Evolutionary conservation across 805 yeast genomes (phyloP), one percentile per base, ranked within the genome.

Genomic region (Kregervanrija pseudodelftensis): DNA sequence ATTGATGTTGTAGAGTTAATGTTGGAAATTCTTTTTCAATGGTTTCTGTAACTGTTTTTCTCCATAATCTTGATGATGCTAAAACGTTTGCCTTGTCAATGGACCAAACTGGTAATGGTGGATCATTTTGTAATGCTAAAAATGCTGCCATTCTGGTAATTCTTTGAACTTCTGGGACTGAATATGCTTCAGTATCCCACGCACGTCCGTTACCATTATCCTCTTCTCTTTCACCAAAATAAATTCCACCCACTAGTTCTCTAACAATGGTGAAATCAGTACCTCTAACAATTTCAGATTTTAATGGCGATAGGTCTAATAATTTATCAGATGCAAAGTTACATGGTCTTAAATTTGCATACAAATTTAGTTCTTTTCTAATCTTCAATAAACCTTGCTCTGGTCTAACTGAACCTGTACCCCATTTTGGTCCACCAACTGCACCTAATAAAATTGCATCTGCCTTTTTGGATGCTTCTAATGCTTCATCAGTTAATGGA

Each of bases 381-480:
- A 93, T 91, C 70, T 90, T 78, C 53, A 93, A 76, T 54, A 93
- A 76, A 48, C 99, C 99, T 69, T 88, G 98, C 66, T 93, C 99
- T 42, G 99, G 99, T 70, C 99, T 82, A 39, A 91, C 98, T 11
- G 75, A 61, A 41, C 97, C 97, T 28, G 97, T 86, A 33, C 98
- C 98, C 99, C 99, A 93, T 69, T 93, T 93, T 49, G 99, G 99
- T 32, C 99, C 99, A 51, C 99, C 99, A 32, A 93, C 99, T 8
- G 99, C 96, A 54, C 99, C 99, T 46, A 93, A 74, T 53, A 93
- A 71, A n/a, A 93, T 95, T 22, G 98, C 99, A 63, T 91, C 95
- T 1, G 98, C 83, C 38, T 70, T 69, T 67, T 87, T 89, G 33
- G 97, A 77, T 9, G 95, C 89, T 39, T 70, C 85, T 40, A 93